These are phyloP conservation scores for Arabis hirsuta DNA, from an alignment of 345 rosid genomes.

Conservation along the genomic window DNA sequence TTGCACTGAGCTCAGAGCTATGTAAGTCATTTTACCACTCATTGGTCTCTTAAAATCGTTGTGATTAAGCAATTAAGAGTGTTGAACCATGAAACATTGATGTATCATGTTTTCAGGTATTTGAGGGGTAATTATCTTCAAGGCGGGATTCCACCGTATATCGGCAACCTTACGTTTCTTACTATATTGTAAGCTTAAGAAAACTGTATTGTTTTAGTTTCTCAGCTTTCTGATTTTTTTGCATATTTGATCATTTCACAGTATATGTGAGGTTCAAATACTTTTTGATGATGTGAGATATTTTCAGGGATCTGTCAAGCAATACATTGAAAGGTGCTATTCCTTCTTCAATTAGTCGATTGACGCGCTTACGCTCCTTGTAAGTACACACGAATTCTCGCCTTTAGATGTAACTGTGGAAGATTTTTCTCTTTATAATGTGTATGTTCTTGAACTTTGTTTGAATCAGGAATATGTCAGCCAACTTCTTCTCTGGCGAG, in stretches of 20 bases:
- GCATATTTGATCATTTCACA: neutral
- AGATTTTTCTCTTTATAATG: neutral
- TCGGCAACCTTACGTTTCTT: slow-evolving; percentile 82
- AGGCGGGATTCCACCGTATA: slow-evolving; percentile 83
- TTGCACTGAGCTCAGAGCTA: slow-evolving; percentile 83
- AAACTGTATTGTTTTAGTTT: neutral
- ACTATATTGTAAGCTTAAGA: slow-evolving; percentile 63
- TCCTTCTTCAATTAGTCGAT: slow-evolving; percentile 80
- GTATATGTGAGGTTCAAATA: neutral
- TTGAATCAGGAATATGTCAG: slow-evolving; percentile 72
- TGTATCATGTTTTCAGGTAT: slow-evolving; percentile 55
- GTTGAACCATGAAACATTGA: neutral
- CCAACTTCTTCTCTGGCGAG: slow-evolving; percentile 94
- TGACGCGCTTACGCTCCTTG: slow-evolving; percentile 67
- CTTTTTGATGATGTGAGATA: neutral
- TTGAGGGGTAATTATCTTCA: slow-evolving; percentile 88
- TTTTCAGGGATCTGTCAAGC: slow-evolving; percentile 90
- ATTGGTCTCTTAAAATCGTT: neutral
- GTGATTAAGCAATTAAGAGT: neutral
- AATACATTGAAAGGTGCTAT: slow-evolving; percentile 84
- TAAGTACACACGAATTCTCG: slow-evolving; percentile 44
- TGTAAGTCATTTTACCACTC: slow-evolving; percentile 56
- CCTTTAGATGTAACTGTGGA: neutral
- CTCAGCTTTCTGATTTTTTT: neutral
- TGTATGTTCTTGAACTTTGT: slow-evolving; percentile 26